A percentile compares a stretch with the other conserved stretches of the same genome.
Evolutionary conservation across 768 basidiomycete species (phyloP).

Genomic region (Boletus barrowsii): DNA sequence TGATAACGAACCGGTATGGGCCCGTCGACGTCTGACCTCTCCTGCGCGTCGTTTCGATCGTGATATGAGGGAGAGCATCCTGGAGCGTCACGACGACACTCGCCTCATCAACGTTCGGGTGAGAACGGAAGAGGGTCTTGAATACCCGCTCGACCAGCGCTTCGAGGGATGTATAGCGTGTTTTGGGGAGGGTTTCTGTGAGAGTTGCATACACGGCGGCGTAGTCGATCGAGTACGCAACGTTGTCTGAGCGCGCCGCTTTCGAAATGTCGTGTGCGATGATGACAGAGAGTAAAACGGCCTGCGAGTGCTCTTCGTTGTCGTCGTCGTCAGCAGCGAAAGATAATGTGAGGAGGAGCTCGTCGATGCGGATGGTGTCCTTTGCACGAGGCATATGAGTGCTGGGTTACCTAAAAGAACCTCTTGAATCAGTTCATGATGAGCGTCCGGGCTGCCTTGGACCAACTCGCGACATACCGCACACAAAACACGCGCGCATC

Average conservation of each 20-base stretch:
- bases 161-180: constrained; percentile 43
- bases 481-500: constrained; percentile 50
- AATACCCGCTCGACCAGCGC: constrained; percentile 43
- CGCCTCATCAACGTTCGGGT: constrained; percentile 36
- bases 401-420: too few relatives aligned
- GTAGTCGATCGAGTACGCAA: constrained; percentile 65
- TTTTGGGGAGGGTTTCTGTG: constrained; percentile 21
- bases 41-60: constrained; percentile 37
- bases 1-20: constrained; percentile 25
- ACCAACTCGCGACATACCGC: constrained; percentile 53
- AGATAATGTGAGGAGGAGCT: constrained; percentile 42
- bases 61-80: constrained; percentile 45
- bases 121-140: constrained; percentile 34
- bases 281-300: constrained; percentile 49
- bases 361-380: constrained; percentile 46
- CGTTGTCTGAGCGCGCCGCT: constrained; percentile 52
- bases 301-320: constrained; percentile 39
- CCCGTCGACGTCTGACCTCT: constrained; percentile 14
- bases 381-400: not conserved
- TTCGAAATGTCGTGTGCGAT: constrained; percentile 48
- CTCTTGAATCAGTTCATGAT: constrained; percentile 24
- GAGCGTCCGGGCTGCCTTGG: constrained; percentile 48
- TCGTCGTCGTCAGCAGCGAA: constrained; percentile 36
- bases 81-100: constrained; percentile 45
- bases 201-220: constrained; percentile 35